Base-by-base conservation (phyloP, 306 rosid genomes). In the Senna siamea region DNA sequence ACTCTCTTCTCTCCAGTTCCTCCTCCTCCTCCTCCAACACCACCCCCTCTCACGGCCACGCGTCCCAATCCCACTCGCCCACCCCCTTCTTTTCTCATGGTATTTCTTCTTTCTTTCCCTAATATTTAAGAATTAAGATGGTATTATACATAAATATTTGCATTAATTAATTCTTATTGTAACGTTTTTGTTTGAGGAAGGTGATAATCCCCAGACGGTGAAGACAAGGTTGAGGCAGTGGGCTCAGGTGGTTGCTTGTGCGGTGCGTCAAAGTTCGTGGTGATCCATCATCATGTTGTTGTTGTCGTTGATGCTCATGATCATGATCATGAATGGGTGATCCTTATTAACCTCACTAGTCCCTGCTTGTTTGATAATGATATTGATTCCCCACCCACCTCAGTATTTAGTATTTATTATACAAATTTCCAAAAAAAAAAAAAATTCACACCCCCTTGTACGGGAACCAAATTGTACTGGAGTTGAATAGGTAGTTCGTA, bases 191-290 rank as follows among this genome's bases (percentile, higher is more conserved):
- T 62, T 54, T 58, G 79, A n/a, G n/a, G n/a, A 76, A 94, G 99
- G 86, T 3, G 97, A 94, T 76, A 85, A 88, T 78, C 90, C 96
- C 1, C 89, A 92, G 80, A 84, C 79, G 82, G 87, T 92, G 84
- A 94, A 94, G 88, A 77, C 89, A 19, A 86, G 92, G 87, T 73
- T 94, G 76, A 88, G 74, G 83, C 96, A 90, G 76, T 94, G 99
- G 99, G 99, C 99, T 2, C 96, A 94, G 87, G 96, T 94, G 50
- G 97, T 94, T 73, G 97, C 93, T 73, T 94, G 99, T 83, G 68
- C 99, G 50, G 97, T 94, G 82, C 82, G 92, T 69, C 97, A 92
- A 70, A 72, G 69, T 76, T 74, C 85, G 35, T 2, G 72, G 35
- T 59, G 67, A 69, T 22, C 3, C 1, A 26, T 26, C 30, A n/a